Evolutionary conservation across 2,329 filamentous ascomycete species (phyloP).

Genomic region (Colletotrichum nymphaeae): DNA sequence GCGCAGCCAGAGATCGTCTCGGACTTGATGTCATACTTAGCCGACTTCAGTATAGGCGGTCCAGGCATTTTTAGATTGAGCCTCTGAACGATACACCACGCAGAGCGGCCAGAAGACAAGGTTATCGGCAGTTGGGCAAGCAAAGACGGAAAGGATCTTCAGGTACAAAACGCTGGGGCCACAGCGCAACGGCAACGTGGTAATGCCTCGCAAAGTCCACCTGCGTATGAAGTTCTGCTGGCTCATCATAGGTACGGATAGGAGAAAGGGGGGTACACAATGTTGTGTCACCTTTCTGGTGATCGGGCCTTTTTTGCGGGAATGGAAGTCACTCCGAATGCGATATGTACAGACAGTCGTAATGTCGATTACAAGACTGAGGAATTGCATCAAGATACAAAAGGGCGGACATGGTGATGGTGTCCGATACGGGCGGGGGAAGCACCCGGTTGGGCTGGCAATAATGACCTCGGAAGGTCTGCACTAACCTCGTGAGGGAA

Average conservation of each 20-base stretch:
- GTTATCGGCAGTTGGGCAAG: background rate
- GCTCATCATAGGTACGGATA: background rate
- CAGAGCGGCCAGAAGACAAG: background rate
- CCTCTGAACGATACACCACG: background rate
- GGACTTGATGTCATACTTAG: background rate
- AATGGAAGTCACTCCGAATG: background rate
- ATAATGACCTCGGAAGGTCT: background rate
- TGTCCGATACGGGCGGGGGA: background rate
- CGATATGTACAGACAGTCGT: background rate
- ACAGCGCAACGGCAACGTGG: background rate
- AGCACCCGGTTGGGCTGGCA: slow-evolving; percentile 8
- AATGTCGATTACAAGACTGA: background rate
- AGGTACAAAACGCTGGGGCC: slow-evolving; percentile 1
- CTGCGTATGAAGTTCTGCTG: background rate
- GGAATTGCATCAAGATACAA: background rate
- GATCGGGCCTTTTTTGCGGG: background rate
- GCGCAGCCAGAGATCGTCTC: background rate
- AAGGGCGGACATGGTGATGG: background rate
- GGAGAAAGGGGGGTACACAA: background rate
- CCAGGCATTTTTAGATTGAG: too few species aligned
- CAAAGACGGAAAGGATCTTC: slow-evolving; percentile 22
- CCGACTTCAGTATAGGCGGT: background rate
- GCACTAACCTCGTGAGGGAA: background rate
- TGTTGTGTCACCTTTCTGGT: background rate
- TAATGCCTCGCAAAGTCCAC: background rate